Evolutionary conservation across 2,329 filamentous ascomycete genomes (phyloP).

Genomic region (Fonsecaea monophora): DNA sequence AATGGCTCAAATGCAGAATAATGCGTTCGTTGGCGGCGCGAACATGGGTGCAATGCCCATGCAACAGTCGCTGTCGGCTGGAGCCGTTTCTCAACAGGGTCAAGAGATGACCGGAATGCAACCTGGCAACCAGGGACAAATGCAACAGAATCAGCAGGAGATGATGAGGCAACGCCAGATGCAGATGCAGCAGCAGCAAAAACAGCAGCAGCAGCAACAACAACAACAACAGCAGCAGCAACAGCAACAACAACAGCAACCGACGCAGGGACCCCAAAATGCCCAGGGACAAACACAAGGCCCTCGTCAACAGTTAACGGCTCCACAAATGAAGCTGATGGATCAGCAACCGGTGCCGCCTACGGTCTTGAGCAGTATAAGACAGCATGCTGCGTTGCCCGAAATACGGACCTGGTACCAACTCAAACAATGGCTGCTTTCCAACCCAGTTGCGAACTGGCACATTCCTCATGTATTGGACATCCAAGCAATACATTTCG

Average conservation of each 20-base stretch:
- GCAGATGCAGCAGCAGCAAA: slow-evolving; percentile 38
- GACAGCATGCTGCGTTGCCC: slow-evolving; percentile 32
- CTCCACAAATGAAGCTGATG: slow-evolving; percentile 38
- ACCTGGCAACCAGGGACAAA: slow-evolving; percentile 24
- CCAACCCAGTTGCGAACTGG: slow-evolving; percentile 34
- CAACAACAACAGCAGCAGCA: slow-evolving; percentile 41
- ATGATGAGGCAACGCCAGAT: slow-evolving; percentile 39
- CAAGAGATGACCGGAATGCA: slow-evolving; percentile 28
- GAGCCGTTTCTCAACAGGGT: slow-evolving; percentile 30
- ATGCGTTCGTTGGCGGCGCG: slow-evolving; percentile 30
- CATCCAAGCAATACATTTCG: slow-evolving; percentile 37
- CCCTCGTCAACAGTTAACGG: slow-evolving; percentile 30
- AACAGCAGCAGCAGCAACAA: slow-evolving; percentile 44
- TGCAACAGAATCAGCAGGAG: slow-evolving; percentile 34
- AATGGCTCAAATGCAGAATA: slow-evolving; percentile 31
- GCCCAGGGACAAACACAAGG: slow-evolving; percentile 33
- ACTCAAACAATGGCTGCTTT: slow-evolving; percentile 37
- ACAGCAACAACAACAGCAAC: slow-evolving; percentile 42
- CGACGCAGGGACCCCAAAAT: slow-evolving; percentile 37
- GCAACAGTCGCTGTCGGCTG: slow-evolving; percentile 40
- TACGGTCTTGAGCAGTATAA: slow-evolving; percentile 30
- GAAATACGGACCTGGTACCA: slow-evolving; percentile 35
- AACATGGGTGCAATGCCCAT: slow-evolving; percentile 34
- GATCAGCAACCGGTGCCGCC: slow-evolving; percentile 35
- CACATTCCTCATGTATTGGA: slow-evolving; percentile 31